Percentiles rank a stretch among this genome's conserved stretches.
Evolutionary conservation across 352 stramenopile genomes (phyloP).

Genomic region (Ophiocytium majus): DNA sequence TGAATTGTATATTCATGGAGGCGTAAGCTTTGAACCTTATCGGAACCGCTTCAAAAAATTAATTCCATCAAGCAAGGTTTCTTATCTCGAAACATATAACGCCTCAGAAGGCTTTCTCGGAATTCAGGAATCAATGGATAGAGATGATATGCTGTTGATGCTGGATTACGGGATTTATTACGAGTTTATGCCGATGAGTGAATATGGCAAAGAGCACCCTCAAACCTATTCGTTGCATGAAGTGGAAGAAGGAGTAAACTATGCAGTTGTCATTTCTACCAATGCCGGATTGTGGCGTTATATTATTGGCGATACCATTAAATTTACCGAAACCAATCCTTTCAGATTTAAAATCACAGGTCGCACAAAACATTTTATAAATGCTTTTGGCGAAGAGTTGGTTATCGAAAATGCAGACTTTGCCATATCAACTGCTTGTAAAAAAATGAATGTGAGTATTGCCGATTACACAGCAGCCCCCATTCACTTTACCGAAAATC

Average conservation of each 20-base stretch:
- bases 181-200: background rate
- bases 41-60: background rate
- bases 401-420: background rate
- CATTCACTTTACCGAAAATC: background rate
- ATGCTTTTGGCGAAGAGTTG: background rate
- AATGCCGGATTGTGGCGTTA: background rate
- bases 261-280: background rate
- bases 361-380: slow-evolving; percentile 16
- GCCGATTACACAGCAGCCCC: background rate
- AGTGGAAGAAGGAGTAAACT: background rate
- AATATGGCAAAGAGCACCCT: background rate
- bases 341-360: background rate
- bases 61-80: background rate
- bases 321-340: background rate
- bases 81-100: slow-evolving; percentile 1
- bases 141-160: background rate
- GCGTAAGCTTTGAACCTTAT: background rate
- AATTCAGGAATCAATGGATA: background rate
- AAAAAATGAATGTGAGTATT: background rate
- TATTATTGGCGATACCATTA: slow-evolving; percentile 3
- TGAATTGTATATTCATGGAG: background rate
- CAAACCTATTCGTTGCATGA: background rate
- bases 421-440: background rate
- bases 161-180: background rate
- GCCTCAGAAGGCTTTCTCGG: slow-evolving; percentile 2